Evolutionary conservation across 345 rosid species (phyloP), one percentile per base, ranked within the genome.

Genomic region (Linum tenue): DNA sequence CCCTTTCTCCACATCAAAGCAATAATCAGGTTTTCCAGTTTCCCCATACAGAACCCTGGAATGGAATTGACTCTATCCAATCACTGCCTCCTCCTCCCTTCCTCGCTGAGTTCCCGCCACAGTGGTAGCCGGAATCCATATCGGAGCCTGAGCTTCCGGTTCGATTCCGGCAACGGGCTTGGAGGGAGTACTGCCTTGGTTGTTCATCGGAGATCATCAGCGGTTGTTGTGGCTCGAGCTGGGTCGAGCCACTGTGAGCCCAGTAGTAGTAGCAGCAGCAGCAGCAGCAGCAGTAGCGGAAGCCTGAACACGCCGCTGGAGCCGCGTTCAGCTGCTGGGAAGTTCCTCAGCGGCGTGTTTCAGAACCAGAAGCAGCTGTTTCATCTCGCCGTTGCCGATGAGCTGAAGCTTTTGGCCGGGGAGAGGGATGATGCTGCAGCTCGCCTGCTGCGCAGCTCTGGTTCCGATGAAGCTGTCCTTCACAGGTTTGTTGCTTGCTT

Each of bases 231-330:
- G 3, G 78, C 87, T 6, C 71, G 78, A 72, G 86, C 90, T 22
- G 86, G 96, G 5, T 75, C 80, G 11, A 88, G 96, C 72, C 89
- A 79, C 74, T 90, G 94, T 60, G 96, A 90, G 76, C 79, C 88
- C 63, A 83, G 60, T 37, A 56, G 59, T 31, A 56, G 59, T 7
- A 56, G 59, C 22, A 57, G 37, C 60, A 3, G 37, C 11, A 2
- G 60, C 11, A 48, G 90, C 61, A 83, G 96, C 37, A 65, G 69
- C 56, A 60, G 62, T 10, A 59, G 70, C 66, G 42, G 42, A 7
- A 77, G 89, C 64, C 81, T 94, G 50, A 90, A 94, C 82, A 80
- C 92, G 31, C 97, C 99, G 69, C 82, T 88, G 40, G 92, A 85
- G 74, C 90, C 82, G 17, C 74, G 77, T 61, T 85, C 99, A 1